Evolutionary conservation across 352 stramenopile species (phyloP).

Genomic region (Pythium scleroteichum): DNA sequence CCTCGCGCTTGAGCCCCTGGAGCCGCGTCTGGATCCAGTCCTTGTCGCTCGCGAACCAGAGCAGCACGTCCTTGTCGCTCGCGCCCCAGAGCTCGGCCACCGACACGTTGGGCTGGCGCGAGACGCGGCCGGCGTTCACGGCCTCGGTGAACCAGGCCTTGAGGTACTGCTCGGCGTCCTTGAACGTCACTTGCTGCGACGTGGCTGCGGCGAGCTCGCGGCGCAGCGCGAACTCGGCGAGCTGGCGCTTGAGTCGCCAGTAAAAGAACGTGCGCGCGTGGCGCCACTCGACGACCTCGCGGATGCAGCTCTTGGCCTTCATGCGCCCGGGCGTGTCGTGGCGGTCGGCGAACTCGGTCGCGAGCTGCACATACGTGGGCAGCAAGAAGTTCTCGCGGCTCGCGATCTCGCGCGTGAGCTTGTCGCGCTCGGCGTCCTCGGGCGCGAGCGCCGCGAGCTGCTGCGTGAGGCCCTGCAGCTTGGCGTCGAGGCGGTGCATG

Average conservation of each 20-base stretch:
- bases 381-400: conserved; percentile 92
- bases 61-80: conserved; percentile 78
- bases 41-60: conserved; percentile 80
- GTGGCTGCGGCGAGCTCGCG: conserved; percentile 49
- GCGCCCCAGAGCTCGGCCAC: conserved; percentile 65
- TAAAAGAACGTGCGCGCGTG: conserved; percentile 98
- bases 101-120: conserved; percentile 59
- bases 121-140: conserved; percentile 72
- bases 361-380: conserved; percentile 97
- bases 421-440: conserved; percentile 42
- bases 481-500: conserved; percentile 97
- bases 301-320: conserved; percentile 98
- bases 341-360: conserved; percentile 99
- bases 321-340: conserved; percentile 99
- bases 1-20: conserved; percentile 54
- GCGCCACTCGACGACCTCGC: conserved; percentile 95
- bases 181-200: conserved; percentile 45
- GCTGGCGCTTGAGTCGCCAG: conserved; percentile 96
- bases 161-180: conserved; percentile 58
- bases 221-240: conserved; percentile 95
- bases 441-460: conserved; percentile 62
- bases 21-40: conserved; percentile 74
- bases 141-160: conserved; percentile 83
- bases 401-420: conserved; percentile 91
- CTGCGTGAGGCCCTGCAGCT: conserved; percentile 85